Conservation (phyloP, 257 asterid genomes). For the Handroanthus guayacan region DNA sequence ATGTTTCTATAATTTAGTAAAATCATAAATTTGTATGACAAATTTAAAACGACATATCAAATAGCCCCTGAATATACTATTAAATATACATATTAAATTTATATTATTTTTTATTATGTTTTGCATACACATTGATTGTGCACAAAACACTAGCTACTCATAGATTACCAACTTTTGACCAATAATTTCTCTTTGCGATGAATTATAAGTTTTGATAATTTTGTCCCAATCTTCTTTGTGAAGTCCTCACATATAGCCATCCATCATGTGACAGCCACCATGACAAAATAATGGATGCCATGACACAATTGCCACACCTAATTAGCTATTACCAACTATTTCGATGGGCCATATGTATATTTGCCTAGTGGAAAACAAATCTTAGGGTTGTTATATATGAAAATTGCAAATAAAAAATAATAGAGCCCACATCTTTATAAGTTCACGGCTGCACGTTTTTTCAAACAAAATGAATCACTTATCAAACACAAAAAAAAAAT, state of each 20-base stretch:
- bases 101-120: too few species aligned
- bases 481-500: not conserved
- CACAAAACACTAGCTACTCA: too few species aligned
- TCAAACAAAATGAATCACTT: not conserved
- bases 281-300: not conserved
- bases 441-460: slow-evolving; percentile 15
- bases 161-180: not conserved
- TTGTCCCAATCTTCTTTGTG: not conserved
- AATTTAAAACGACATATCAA: too few species aligned
- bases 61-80: too few species aligned
- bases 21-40: too few species aligned
- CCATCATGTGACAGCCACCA: slow-evolving; percentile 7
- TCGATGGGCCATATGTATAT: slow-evolving; percentile 18
- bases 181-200: not conserved
- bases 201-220: not conserved
- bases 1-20: too few species aligned
- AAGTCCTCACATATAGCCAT: not conserved
- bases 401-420: not conserved
- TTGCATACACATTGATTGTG: too few species aligned
- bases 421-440: not conserved
- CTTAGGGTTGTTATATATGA: not conserved
- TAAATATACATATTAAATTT: too few species aligned
- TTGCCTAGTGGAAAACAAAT: slow-evolving; percentile 9
- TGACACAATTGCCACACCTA: not conserved
- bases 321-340: not conserved